Evolutionary conservation across 2,329 filamentous ascomycete species (phyloP).

Genomic region (Penicillium sp.): DNA sequence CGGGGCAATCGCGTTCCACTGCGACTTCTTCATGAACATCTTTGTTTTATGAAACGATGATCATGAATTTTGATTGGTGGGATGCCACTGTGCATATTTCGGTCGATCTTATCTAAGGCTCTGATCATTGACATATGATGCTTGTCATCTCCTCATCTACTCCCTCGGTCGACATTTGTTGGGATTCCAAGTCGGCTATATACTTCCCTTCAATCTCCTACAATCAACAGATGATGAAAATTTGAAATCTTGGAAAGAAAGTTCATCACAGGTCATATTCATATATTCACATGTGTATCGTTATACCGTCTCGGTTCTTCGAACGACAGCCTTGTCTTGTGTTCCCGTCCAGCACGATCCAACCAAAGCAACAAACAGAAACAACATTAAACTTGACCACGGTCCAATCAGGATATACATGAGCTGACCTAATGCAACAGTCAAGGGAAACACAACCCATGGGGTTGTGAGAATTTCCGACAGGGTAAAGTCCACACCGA

Average conservation of each 20-base stretch:
- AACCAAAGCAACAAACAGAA: not conserved
- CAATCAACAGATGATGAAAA: not conserved
- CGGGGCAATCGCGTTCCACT: not conserved
- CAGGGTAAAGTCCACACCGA: not conserved
- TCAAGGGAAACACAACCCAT: not conserved
- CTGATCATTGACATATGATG: not conserved
- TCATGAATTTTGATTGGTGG: not conserved
- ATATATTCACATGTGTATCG: not conserved
- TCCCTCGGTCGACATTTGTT: not conserved
- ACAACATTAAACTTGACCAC: not conserved
- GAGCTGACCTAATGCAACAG: not conserved
- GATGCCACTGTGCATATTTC: not conserved
- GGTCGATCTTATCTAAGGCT: not conserved
- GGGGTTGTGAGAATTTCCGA: not conserved
- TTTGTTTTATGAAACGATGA: not conserved
- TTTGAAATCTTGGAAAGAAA: not conserved
- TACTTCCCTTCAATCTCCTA: not conserved
- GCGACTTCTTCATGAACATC: not conserved
- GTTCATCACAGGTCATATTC: not conserved
- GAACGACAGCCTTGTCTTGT: not conserved
- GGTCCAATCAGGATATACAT: not conserved
- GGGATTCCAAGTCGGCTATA: conserved; percentile 1
- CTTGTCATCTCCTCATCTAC: not conserved
- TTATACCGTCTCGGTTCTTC: not conserved
- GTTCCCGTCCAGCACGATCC: not conserved